These are phyloP conservation scores for Lippia alba DNA, from an alignment of 305 asterid genomes.

Conservation along the genomic window DNA sequence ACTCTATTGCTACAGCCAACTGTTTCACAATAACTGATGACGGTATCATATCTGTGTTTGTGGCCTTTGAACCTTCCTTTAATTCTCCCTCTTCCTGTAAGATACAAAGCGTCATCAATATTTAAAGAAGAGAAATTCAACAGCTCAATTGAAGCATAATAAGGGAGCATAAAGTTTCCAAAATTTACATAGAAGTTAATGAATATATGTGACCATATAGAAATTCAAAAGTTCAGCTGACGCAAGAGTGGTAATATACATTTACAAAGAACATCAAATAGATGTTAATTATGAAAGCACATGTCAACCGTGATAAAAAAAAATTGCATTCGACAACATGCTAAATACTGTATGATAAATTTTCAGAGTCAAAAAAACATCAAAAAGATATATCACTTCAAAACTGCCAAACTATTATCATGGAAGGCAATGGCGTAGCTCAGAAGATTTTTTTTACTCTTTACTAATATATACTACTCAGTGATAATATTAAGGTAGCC, in stretches of 20 bases:
- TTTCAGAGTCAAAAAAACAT: slow-evolving; percentile 31
- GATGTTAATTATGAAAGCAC: slow-evolving; percentile 10
- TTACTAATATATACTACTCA: slow-evolving; percentile 9
- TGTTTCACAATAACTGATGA: slow-evolving; percentile 74
- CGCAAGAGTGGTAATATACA: slow-evolving; percentile 10
- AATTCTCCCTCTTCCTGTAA: slow-evolving; percentile 59
- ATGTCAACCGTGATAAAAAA: slow-evolving; percentile 24
- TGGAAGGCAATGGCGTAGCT: slow-evolving; percentile 8
- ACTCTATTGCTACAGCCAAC: slow-evolving; percentile 92
- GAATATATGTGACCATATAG: neutral
- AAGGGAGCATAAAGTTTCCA: neutral
- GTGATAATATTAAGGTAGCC: slow-evolving; percentile 5
- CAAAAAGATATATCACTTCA: slow-evolving; percentile 8
- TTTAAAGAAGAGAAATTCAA: slow-evolving; percentile 36
- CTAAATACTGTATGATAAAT: neutral
- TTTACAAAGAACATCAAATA: neutral
- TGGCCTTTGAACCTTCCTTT: slow-evolving; percentile 52
- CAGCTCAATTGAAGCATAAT: slow-evolving; percentile 29
- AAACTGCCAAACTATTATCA: neutral
- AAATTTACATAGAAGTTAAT: too few species aligned
- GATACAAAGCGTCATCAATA: slow-evolving; percentile 32
- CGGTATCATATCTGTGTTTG: slow-evolving; percentile 66
- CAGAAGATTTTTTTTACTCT: neutral
- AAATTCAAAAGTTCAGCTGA: slow-evolving; percentile 35
- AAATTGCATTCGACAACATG: slow-evolving; percentile 3